phyloP scores from a whole-genome alignment of 106 monocot species.

The Hemerocallis citrina region DNA sequence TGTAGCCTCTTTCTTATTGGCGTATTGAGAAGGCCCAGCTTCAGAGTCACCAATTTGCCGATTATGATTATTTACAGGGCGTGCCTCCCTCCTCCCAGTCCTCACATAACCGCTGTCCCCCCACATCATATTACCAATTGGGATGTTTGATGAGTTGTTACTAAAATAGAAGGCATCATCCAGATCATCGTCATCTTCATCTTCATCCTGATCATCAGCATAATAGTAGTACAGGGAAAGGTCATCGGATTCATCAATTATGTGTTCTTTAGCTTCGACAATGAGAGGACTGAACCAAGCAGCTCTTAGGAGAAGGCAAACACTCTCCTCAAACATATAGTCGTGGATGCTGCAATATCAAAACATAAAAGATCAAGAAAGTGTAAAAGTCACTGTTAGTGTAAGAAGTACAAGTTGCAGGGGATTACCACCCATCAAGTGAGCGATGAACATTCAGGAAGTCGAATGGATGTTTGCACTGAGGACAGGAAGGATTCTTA shows the following conservation, averaged over 20 bases:
- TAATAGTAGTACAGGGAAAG: conserved; percentile 26
- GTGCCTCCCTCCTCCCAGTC: conserved; percentile 73
- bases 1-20: too few relatives aligned
- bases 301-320: conserved; percentile 80
- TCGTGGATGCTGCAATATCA: conserved; percentile 66
- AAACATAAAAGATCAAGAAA: neutral
- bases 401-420: neutral
- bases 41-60: conserved; percentile 15
- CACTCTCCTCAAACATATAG: conserved; percentile 92
- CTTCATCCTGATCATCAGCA: conserved; percentile 18
- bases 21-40: conserved; percentile 31
- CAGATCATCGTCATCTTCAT: conserved; percentile 44
- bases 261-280: conserved; percentile 25
- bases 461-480: conserved; percentile 89
- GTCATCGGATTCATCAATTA: conserved; percentile 32
- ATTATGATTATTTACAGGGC: conserved; percentile 51
- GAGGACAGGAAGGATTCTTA: conserved; percentile 64
- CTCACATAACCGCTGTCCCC: conserved; percentile 79
- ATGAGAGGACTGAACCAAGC: conserved; percentile 72
- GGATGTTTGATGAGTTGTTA: conserved; percentile 32
- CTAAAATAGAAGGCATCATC: conserved; percentile 42
- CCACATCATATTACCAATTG: conserved; percentile 90
- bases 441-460: conserved; percentile 68
- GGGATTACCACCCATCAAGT: conserved; percentile 75
- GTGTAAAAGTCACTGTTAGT: neutral